Evolutionary conservation across 306 rosid genomes (phyloP), one percentile per base, ranked within the genome.

Genomic region (Vicia sativa): DNA sequence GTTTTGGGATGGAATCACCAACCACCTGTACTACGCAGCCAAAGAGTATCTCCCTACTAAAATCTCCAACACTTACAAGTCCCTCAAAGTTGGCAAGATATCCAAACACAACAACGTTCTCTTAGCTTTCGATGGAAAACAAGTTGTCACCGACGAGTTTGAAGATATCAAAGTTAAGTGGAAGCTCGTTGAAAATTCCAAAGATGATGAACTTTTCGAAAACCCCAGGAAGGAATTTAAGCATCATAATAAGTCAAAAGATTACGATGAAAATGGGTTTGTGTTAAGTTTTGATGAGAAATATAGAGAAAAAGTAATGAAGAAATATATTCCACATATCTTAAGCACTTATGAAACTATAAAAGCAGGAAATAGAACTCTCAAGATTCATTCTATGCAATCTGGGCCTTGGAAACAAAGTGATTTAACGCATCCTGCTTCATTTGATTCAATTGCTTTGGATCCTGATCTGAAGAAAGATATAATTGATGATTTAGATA

Each of bases 391-490:
- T 44, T 73, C 74, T 3, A 3, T 54, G 29, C n/a, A 8, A 0
- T 5, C 2, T 16, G 5, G n/a, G 0, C 2, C 15, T 2, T 82
- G 83, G 83, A 4, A 12, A 12, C 15, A 35, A 0, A 70, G 62
- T 15, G 75, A 74, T 0, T 62, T 82, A 25, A 16, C 71, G 0
- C 86, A 82, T 6, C 86, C 83, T 1, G 72, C 83, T 0, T 54
- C 86, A 2, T 82, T 82, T 2, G 63, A 74, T 7, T 61, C 80
- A 5, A 58, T 82, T 12, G 83, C 78, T 3, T 39, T 82, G 65
- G 75, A 74, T 5, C 86, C 83, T 25, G 76, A 67, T 12, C 15
- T 66, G 0, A 82, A 82, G 44, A 12, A 67, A 3, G 1, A 1
- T 0, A 78, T 82, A 0, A 61, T 74, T 6, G 73, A 71, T 42